Percentiles rank a stretch among this genome's conserved stretches.
phyloP scores from a whole-genome alignment of 202 grass and related monocot species.

The Setaria italica region DNA sequence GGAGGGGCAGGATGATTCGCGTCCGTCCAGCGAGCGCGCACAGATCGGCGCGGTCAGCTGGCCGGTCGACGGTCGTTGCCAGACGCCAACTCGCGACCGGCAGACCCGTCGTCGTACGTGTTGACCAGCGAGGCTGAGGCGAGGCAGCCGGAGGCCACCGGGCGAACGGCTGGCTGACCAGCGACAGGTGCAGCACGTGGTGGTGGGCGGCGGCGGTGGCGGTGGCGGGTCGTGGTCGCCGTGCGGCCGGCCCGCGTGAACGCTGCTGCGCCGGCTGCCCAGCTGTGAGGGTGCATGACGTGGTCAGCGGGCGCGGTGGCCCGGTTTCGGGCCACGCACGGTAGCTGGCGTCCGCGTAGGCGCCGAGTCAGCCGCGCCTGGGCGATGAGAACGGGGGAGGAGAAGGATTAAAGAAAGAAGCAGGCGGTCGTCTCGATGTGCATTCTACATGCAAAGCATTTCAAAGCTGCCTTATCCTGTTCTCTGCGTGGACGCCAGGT shows the following conservation, averaged over 20 bases:
- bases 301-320: neutral
- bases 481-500: constrained; percentile 41
- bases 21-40: neutral
- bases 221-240: neutral
- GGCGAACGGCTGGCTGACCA: neutral
- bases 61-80: neutral
- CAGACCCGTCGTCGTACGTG: constrained; percentile 13
- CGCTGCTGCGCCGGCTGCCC: neutral
- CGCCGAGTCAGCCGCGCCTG: constrained; percentile 33
- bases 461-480: constrained; percentile 27
- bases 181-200: constrained; percentile 18
- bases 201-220: neutral
- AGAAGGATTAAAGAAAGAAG: neutral
- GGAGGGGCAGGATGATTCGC: neutral
- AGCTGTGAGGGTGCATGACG: neutral
- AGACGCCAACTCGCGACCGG: constrained; percentile 13
- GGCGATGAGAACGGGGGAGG: neutral
- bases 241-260: neutral
- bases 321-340: neutral
- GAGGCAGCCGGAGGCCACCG: neutral
- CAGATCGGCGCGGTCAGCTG: constrained; percentile 10
- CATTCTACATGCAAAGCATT: neutral
- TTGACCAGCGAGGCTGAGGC: neutral
- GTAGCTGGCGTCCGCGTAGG: constrained; percentile 30
- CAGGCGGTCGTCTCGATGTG: neutral